Base-by-base conservation (phyloP, 2,329 filamentous ascomycete genomes). In the Gremmenia infestans region DNA sequence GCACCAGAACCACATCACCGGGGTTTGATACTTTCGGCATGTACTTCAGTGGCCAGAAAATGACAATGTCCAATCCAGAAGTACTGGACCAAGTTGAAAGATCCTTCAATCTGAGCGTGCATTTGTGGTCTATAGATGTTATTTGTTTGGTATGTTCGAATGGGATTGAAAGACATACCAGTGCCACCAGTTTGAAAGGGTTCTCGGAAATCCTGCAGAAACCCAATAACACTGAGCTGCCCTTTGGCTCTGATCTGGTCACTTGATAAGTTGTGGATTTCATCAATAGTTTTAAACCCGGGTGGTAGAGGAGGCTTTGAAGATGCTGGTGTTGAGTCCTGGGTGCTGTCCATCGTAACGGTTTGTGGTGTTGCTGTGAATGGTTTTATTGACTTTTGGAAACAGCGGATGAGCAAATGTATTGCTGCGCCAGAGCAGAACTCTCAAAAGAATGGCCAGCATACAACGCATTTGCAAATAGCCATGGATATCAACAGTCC, bases 1-100 rank as follows among this genome's bases (percentile, higher is more conserved):
- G 77, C 14, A 91, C 63, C 4, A 91, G 69, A 5, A 91, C 72
- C n/a, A 89, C 74, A 70, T 92, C 89, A 5, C 81, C 80, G 2
- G 74, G 69, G 2, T 73, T 68, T n/a, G 48, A 32, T 23, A 77
- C 72, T 9, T 63, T 53, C 6, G 81, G 82, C 72, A 83, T 79
- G 1, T 76, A 67, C 0, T 76, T 63, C 48, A 77, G 54, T 1
- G 75, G 69, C 28, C 78, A 74, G 68, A 94, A 93, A 50, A 88
- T 81, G 58, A 78, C 79, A 54, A 91, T 5, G 36, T 65, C 59
- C 12, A 74, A 65, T 14, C 77, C 63, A 58, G 64, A 49, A 81
- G 70, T 72, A 12, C 70, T 66, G 25, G 66, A 60, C 4, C 73
- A 70, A 43, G 77, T 70, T 4, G 81, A 83, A 11, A 72, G 66